These are phyloP conservation scores for Diplodia intermedia DNA, from an alignment of 2,329 filamentous ascomycete species.

Conservation along the genomic window DNA sequence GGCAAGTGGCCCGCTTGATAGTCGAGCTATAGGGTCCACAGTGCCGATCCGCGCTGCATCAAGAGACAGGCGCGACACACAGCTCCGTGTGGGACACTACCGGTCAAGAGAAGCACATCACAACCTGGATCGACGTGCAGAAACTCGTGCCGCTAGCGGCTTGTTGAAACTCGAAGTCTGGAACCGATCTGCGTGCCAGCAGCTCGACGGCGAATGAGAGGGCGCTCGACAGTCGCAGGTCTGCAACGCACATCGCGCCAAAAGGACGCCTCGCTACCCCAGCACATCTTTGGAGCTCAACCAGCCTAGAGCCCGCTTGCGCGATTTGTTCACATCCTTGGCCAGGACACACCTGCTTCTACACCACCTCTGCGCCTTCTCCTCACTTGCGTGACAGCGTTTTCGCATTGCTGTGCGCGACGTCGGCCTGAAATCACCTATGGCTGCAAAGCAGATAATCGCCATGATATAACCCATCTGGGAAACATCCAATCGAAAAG, in stretches of 20 bases:
- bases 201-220: constrained; percentile 7
- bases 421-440: not conserved
- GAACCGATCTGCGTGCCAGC: constrained; percentile 10
- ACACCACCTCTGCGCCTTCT: not conserved
- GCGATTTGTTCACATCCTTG: not conserved
- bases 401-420: not conserved
- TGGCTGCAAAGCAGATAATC: not conserved
- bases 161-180: constrained; percentile 11
- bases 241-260: constrained; percentile 13
- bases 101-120: constrained; percentile 1
- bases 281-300: not conserved
- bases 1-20: not conserved
- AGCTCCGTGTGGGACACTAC: not conserved
- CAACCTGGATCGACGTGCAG: not conserved
- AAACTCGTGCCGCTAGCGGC: constrained; percentile 2
- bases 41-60: not conserved
- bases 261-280: not conserved
- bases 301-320: not conserved
- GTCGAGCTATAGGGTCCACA: not conserved
- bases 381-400: not conserved
- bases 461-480: not conserved
- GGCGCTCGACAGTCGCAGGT: constrained; percentile 6
- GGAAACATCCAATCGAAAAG: no score
- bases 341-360: not conserved
- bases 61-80: not conserved